phyloP scores from a whole-genome alignment of 345 rosid genomes.

The Trapa incisa region DNA sequence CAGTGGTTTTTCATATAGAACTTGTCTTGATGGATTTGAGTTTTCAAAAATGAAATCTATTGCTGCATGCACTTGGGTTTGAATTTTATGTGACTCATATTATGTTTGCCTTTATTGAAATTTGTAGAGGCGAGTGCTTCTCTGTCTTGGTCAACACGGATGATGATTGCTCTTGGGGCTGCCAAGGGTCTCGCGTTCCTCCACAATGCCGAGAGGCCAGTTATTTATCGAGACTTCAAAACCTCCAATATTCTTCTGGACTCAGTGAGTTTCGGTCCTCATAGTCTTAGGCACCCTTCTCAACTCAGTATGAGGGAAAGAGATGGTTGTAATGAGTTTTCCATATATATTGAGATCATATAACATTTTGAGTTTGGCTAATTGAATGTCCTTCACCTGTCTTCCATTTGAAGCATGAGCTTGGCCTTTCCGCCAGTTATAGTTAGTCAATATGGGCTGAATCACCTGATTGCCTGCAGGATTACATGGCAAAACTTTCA shows the following conservation, averaged over 20 bases:
- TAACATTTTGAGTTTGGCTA: neutral
- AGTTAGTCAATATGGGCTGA: slow-evolving; percentile 4
- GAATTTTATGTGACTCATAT: neutral
- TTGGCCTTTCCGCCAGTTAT: neutral
- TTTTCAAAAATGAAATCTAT: neutral
- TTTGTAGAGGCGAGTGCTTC: slow-evolving; percentile 68
- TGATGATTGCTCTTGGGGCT: slow-evolving; percentile 99
- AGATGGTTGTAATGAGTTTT: neutral
- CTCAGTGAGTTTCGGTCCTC: slow-evolving; percentile 42
- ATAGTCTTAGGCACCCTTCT: neutral
- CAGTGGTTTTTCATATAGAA: neutral
- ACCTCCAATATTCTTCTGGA: slow-evolving; percentile 91
- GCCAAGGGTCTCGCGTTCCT: slow-evolving; percentile 98
- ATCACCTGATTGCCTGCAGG: slow-evolving; percentile 37
- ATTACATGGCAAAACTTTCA: slow-evolving; percentile 88
- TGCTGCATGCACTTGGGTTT: neutral
- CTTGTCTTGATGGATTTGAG: neutral
- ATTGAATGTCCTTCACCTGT: neutral
- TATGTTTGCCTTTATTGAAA: slow-evolving; percentile 14
- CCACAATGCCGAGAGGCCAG: slow-evolving; percentile 92
- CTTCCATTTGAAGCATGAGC: neutral
- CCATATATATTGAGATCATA: neutral
- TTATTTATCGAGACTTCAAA: slow-evolving; percentile 91
- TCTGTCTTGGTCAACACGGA: slow-evolving; percentile 72
- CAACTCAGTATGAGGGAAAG: neutral